A percentile compares a stretch with the other conserved stretches of the same genome.
Conservation (phyloP, 139 green algal genomes). For the Raphidocelis subcapitata region DNA sequence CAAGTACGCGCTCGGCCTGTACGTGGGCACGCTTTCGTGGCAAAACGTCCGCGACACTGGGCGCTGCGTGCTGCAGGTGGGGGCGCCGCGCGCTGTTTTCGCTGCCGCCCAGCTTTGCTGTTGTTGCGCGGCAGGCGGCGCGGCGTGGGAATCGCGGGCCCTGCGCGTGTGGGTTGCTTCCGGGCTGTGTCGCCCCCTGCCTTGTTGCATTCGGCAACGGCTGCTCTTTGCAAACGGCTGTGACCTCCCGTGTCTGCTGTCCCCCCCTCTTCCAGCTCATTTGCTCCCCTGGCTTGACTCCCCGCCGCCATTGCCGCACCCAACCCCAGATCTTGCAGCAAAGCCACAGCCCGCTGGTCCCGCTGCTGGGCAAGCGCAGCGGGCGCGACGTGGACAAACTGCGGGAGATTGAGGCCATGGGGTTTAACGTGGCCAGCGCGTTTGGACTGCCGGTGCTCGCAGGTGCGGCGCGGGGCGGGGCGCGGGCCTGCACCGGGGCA, state of each 20-base stretch:
- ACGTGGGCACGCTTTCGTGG: constrained; percentile 13
- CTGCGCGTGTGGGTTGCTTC: too few species aligned
- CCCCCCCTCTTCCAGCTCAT: too few species aligned
- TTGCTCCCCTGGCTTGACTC: too few species aligned
- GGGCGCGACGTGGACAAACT: constrained; percentile 52
- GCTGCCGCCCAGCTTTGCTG: too few species aligned
- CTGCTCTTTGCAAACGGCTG: too few species aligned
- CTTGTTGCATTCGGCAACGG: too few species aligned
- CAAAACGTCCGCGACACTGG: constrained; percentile 20
- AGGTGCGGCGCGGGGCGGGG: constrained; percentile 12
- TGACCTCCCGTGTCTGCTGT: too few species aligned
- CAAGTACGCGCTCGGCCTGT: constrained; percentile 24
- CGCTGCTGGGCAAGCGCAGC: constrained; percentile 59
- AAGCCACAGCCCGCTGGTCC: constrained; percentile 42
- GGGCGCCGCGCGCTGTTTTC: not conserved
- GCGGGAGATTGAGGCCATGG: constrained; percentile 16
- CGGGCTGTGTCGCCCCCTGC: too few species aligned
- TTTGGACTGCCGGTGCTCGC: constrained; percentile 31
- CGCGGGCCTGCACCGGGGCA: not conserved
- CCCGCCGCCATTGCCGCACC: too few species aligned
- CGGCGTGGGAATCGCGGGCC: too few species aligned
- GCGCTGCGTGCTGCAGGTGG: constrained; percentile 17
- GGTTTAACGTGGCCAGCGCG: constrained; percentile 6
- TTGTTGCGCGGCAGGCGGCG: too few species aligned
- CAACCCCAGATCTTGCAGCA: constrained; percentile 36